phyloP scores from a whole-genome alignment of 371 early-diverging fungal species.

The Lichtheimia hyalospora region DNA sequence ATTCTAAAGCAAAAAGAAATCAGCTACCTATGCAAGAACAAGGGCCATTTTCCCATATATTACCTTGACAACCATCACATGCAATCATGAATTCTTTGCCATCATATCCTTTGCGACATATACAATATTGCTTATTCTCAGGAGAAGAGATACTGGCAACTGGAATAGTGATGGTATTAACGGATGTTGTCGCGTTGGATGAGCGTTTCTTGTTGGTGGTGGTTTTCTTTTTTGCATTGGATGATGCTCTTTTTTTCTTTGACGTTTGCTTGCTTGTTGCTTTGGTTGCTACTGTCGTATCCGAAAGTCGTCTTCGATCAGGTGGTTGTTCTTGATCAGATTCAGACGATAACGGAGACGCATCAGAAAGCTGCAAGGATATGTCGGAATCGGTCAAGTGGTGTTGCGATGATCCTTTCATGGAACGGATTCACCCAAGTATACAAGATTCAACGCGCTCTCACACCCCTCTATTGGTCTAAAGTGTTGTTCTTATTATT shows the following conservation, averaged over 20 bases:
- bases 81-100: constrained; percentile 79
- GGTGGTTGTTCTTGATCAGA: constrained; percentile 12
- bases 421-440: constrained; percentile 8
- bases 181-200: neutral
- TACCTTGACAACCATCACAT: constrained; percentile 70
- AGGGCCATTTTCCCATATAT: neutral
- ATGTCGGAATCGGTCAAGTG: constrained; percentile 31
- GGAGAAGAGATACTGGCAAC: constrained; percentile 5
- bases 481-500: too few relatives aligned
- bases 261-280: constrained; percentile 9
- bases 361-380: constrained; percentile 42
- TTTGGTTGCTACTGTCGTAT: constrained; percentile 5
- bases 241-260: constrained; percentile 8
- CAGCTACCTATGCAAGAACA: too few relatives aligned
- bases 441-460: neutral
- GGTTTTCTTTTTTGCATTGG: too few relatives aligned
- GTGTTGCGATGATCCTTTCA: constrained; percentile 14
- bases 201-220: too few relatives aligned
- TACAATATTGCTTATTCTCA: constrained; percentile 39
- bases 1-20: constrained; percentile 37
- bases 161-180: constrained; percentile 16
- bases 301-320: constrained; percentile 12
- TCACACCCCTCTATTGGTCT: too few relatives aligned
- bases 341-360: constrained; percentile 43
- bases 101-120: constrained; percentile 61